These are phyloP conservation scores for Linderniella brevidens DNA, from an alignment of 257 asterid species.

Conservation along the genomic window DNA sequence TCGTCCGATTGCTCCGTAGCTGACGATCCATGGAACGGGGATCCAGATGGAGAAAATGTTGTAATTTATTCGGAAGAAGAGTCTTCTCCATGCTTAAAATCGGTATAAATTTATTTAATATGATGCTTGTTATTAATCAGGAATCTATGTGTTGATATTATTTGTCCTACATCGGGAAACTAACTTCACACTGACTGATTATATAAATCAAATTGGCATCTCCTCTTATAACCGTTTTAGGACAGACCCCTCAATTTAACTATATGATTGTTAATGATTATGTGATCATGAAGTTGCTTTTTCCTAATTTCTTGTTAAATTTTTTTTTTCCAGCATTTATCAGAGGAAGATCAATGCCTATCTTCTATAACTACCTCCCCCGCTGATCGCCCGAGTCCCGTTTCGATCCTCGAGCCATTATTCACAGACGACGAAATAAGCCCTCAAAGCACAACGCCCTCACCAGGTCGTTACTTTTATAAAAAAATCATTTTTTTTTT, in stretches of 20 bases:
- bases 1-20: conserved; percentile 15
- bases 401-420: conserved; percentile 81
- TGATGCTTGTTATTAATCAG: conserved; percentile 2
- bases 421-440: conserved; percentile 65
- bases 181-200: too few relatives aligned
- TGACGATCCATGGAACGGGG: conserved; percentile 9
- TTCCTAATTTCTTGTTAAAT: too few relatives aligned
- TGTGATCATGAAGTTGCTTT: too few relatives aligned
- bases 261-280: too few relatives aligned
- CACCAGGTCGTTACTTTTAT: conserved; percentile 38
- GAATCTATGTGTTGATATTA: conserved; percentile 7
- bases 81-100: conserved; percentile 14
- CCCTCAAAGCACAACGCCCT: conserved; percentile 49
- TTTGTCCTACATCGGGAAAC: too few relatives aligned
- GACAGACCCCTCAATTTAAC: too few relatives aligned
- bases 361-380: conserved; percentile 16
- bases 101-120: conserved; percentile 18
- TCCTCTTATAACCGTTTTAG: too few relatives aligned
- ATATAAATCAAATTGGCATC: too few relatives aligned
- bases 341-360: conserved; percentile 23
- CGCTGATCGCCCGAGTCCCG: conserved; percentile 65
- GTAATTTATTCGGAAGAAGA: conserved; percentile 11
- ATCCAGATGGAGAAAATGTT: conserved; percentile 15
- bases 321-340: conserved; percentile 9
- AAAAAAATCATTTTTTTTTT: too few relatives aligned